Conservation (phyloP, 176 grass and related monocot genomes). For the Musa beccarii region DNA sequence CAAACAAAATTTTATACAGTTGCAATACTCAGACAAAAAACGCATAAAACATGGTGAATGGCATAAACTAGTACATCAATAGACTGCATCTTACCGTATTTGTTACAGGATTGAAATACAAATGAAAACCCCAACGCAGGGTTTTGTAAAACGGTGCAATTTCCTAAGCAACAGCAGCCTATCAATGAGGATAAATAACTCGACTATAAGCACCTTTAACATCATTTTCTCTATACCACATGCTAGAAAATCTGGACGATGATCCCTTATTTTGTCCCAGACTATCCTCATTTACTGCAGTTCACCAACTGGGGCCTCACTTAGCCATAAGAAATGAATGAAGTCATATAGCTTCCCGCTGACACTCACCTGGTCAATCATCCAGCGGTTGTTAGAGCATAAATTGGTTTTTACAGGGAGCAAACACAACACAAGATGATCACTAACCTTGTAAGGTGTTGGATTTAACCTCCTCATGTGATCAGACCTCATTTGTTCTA, state of each 20-base stretch:
- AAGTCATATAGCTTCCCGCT: constrained; percentile 24
- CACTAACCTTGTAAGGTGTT: constrained; percentile 84
- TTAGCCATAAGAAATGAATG: constrained; percentile 31
- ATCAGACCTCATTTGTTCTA: constrained; percentile 70
- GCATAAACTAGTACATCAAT: neutral
- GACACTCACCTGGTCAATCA: constrained; percentile 17
- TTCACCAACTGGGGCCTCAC: constrained; percentile 25
- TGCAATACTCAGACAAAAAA: neutral
- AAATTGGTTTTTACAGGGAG: neutral
- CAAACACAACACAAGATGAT: neutral
- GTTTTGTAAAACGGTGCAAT: too few species aligned
- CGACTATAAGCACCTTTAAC: neutral
- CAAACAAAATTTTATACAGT: neutral
- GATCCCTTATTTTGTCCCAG: neutral
- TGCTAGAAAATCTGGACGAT: neutral
- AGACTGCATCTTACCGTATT: neutral
- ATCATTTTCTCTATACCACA: neutral
- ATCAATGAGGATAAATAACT: neutral
- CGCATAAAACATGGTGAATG: too few species aligned
- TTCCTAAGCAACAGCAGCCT: too few species aligned
- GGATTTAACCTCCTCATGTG: constrained; percentile 92
- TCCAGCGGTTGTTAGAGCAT: neutral
- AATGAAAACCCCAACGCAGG: neutral
- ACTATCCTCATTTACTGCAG: constrained; percentile 3
- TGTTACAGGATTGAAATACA: neutral